Evolutionary conservation across 768 basidiomycete genomes (phyloP).

Genomic region (Lactifluus echinatus): DNA sequence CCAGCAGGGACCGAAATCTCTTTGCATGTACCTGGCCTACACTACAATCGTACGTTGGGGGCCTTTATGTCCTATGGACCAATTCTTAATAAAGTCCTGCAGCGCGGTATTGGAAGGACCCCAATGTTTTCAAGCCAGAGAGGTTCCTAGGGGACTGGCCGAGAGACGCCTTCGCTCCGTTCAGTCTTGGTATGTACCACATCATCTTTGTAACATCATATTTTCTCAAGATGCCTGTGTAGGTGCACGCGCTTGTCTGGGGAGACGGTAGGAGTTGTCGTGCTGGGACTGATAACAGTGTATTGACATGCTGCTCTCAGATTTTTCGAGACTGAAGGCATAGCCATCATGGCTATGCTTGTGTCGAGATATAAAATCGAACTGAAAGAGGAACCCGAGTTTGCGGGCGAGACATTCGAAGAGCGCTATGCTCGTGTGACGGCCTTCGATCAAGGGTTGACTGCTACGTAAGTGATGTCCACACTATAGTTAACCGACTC

Average conservation of each 20-base stretch:
- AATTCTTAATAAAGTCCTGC: too few species aligned
- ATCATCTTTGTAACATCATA: not conserved
- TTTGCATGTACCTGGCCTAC: too few species aligned
- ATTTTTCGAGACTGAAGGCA: conserved; percentile 42
- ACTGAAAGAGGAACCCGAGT: conserved; percentile 42
- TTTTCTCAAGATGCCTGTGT: not conserved
- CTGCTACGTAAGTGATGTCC: conserved; percentile 1
- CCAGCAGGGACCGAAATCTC: too few species aligned
- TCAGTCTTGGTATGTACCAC: conserved; percentile 20
- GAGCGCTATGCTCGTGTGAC: conserved; percentile 28
- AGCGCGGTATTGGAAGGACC: conserved; percentile 33
- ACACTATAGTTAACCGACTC: not conserved
- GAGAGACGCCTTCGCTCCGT: conserved; percentile 29
- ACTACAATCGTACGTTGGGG: too few species aligned
- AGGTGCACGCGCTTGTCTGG: conserved; percentile 21
- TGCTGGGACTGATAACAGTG: not conserved
- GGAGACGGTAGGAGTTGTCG: conserved; percentile 14
- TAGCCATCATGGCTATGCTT: conserved; percentile 39
- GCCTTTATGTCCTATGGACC: too few species aligned
- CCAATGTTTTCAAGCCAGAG: conserved; percentile 36
- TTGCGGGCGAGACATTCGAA: conserved; percentile 37
- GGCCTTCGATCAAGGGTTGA: not conserved
- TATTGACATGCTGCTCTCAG: conserved; percentile 21
- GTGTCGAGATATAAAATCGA: conserved; percentile 38
- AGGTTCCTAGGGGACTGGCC: conserved; percentile 29